Percentiles rank a stretch among this genome's conserved stretches.
Evolutionary conservation across 768 basidiomycete species (phyloP).

Genomic region (Plicaturopsis crispa): DNA sequence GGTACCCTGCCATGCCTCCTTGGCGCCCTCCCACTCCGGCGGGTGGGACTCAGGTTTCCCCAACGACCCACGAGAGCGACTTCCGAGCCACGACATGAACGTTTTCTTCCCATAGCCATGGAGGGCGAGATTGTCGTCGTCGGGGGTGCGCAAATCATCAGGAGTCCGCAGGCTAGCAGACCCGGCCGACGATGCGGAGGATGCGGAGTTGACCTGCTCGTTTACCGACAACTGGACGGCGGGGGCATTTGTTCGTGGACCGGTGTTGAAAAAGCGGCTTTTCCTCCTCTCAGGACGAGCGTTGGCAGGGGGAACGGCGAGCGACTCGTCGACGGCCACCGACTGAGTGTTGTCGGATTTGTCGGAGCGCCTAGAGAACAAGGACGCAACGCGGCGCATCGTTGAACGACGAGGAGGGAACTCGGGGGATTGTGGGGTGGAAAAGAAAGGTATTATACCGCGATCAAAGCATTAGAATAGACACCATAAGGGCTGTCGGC

Average conservation of each 20-base stretch:
- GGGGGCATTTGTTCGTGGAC: no score
- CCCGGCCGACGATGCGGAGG: constrained; percentile 56
- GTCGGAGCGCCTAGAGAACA: constrained; percentile 37
- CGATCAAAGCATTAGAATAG: constrained; percentile 28
- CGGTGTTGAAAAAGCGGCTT: no score
- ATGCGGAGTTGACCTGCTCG: constrained; percentile 39
- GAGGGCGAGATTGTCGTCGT: constrained; percentile 38
- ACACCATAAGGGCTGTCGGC: constrained; percentile 9
- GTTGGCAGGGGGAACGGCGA: no score
- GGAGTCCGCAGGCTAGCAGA: constrained; percentile 44
- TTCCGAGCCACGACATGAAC: constrained; percentile 52
- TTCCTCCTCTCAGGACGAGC: neutral
- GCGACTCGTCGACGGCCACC: no score
- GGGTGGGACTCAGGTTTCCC: no score
- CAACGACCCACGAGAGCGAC: no score
- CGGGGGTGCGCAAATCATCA: constrained; percentile 54
- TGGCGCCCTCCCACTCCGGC: no score
- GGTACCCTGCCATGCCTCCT: no score
- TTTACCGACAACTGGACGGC: no score
- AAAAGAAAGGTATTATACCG: constrained; percentile 7
- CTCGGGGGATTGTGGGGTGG: constrained; percentile 7
- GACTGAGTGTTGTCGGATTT: no score
- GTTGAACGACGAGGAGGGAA: constrained; percentile 14
- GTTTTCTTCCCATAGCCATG: constrained; percentile 32
- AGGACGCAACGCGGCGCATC: constrained; percentile 63